Evolutionary conservation across 1,284 basidiomycete genomes (phyloP), one percentile per base, ranked within the genome.

Genomic region (Papiliotrema fonsecae): DNA sequence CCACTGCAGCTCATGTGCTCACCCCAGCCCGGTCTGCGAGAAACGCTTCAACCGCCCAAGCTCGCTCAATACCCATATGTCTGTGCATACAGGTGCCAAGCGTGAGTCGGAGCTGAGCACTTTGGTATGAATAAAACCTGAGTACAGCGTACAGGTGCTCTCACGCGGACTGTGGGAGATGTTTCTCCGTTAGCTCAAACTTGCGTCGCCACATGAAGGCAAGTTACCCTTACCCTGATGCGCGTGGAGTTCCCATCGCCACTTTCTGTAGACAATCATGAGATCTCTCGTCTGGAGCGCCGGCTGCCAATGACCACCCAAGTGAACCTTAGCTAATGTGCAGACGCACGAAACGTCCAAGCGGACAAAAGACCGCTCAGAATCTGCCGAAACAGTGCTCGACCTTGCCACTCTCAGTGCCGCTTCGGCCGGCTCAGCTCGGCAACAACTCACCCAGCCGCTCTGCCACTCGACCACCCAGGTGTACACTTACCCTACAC

Each of bases 11-110:
- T n/a, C n/a, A n/a, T n/a, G n/a, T n/a, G n/a, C n/a, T n/a, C n/a
- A n/a, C n/a, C n/a, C n/a, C 49, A 72, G 82, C 55, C 61, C 66
- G 25, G 69, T 79, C 1, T 84, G 82, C 65, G 65, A 74, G 3
- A 84, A 84, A 65, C 56, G 71, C 45, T 84, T 84, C 60, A 81
- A 81, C 26, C 75, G 82, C 51, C 83, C 83, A 3, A 82, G 81
- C 45, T 81, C 81, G 13, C 72, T 85, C 38, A 72, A 72, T 31
- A 83, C 83, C 2, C 84, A 85, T 58, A 83, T 83, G 82, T 80
- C 82, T 44, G 79, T 78, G 4, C 83, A 85, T 58, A 81, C 78
- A 4, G 82, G 84, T 16, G 77, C 76, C 6, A 82, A 78, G 64
- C 83, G 83, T 84, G 67, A 54, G 76, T 72, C 37, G 11, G 47